Percentiles rank a stretch among this genome's conserved stretches.
These are phyloP conservation scores for Hyphochytrium catenoides DNA, from an alignment of 352 stramenopile genomes.

Conservation along the genomic window DNA sequence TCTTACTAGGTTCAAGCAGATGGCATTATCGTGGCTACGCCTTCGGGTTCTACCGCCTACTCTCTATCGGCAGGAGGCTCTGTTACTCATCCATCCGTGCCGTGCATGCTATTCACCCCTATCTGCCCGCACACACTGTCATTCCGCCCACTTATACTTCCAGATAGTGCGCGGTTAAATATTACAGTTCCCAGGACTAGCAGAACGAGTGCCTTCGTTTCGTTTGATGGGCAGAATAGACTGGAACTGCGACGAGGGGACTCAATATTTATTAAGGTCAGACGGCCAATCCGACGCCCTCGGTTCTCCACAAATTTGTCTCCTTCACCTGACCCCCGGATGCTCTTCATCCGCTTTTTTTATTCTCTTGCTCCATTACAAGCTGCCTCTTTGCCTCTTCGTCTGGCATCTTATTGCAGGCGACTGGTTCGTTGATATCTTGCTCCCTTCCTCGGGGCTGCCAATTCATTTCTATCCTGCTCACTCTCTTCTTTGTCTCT, in stretches of 20 bases:
- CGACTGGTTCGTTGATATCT: too few relatives aligned
- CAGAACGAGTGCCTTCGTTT: slow-evolving; percentile 28
- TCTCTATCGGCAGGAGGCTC: slow-evolving; percentile 87
- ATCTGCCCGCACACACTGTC: slow-evolving; percentile 94
- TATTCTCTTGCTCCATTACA: too few relatives aligned
- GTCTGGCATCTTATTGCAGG: too few relatives aligned
- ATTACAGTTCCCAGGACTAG: slow-evolving; percentile 60
- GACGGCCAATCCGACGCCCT: too few relatives aligned
- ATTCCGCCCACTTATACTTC: slow-evolving; percentile 69
- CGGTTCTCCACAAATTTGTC: too few relatives aligned
- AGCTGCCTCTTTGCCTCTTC: too few relatives aligned
- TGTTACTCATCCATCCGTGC: slow-evolving; percentile 91
- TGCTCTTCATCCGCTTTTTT: too few relatives aligned
- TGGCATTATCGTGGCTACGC: slow-evolving; percentile 95
- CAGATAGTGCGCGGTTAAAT: slow-evolving; percentile 65
- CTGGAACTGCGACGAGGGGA: slow-evolving; percentile 60
- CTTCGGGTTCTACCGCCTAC: slow-evolving; percentile 93
- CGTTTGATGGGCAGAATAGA: slow-evolving; percentile 71
- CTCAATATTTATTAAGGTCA: slow-evolving; percentile 48
- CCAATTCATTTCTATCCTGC: too few relatives aligned
- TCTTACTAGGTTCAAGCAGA: slow-evolving; percentile 60
- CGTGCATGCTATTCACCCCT: slow-evolving; percentile 90
- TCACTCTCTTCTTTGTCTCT: too few relatives aligned
- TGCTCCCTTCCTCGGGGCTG: too few relatives aligned
- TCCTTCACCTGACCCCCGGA: too few relatives aligned